Evolutionary conservation across 2,329 filamentous ascomycete species (phyloP).

Genomic region (Xylariales sp.): DNA sequence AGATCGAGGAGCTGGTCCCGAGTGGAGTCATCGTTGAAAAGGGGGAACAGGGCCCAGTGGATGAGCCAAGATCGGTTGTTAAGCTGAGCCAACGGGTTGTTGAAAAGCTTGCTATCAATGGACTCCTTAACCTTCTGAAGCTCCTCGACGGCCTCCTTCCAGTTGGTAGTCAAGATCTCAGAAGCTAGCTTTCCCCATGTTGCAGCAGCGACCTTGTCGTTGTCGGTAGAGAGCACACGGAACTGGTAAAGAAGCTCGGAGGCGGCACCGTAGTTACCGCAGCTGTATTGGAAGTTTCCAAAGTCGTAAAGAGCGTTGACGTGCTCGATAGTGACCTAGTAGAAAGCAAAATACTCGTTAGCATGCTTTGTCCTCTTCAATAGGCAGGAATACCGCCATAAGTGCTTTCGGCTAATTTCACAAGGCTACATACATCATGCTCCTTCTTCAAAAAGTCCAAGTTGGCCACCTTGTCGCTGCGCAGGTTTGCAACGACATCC

Average conservation of each 20-base stretch:
- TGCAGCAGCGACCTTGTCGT: slow-evolving; percentile 92
- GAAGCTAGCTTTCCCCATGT: slow-evolving; percentile 98
- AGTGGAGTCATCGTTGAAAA: slow-evolving; percentile 94
- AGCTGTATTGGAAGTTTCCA: slow-evolving; percentile 96
- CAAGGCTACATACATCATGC: slow-evolving; percentile 64
- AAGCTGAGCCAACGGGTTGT: slow-evolving; percentile 91
- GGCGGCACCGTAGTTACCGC: slow-evolving; percentile 86
- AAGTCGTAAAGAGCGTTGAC: slow-evolving; percentile 94
- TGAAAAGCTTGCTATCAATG: slow-evolving; percentile 94
- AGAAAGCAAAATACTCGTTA: slow-evolving; percentile 36
- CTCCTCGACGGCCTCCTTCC: slow-evolving; percentile 91
- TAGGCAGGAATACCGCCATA: not conserved
- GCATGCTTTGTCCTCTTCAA: not conserved
- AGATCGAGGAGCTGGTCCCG: slow-evolving; percentile 90
- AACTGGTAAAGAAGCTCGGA: slow-evolving; percentile 96
- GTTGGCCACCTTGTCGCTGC: slow-evolving; percentile 97
- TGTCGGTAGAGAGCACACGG: slow-evolving; percentile 95
- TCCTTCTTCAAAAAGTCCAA: slow-evolving; percentile 97
- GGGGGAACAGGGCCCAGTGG: slow-evolving; percentile 97
- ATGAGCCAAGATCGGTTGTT: slow-evolving; percentile 95
- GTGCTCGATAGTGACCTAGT: slow-evolving; percentile 83
- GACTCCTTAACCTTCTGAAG: slow-evolving; percentile 83
- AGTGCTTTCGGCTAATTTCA: not conserved
- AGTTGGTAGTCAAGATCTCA: slow-evolving; percentile 92
- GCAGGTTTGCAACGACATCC: slow-evolving; percentile 83